A percentile compares a stretch with the other conserved stretches of the same genome.
phyloP scores from a whole-genome alignment of 208 protist species.

The Porcisia hertigi region DNA sequence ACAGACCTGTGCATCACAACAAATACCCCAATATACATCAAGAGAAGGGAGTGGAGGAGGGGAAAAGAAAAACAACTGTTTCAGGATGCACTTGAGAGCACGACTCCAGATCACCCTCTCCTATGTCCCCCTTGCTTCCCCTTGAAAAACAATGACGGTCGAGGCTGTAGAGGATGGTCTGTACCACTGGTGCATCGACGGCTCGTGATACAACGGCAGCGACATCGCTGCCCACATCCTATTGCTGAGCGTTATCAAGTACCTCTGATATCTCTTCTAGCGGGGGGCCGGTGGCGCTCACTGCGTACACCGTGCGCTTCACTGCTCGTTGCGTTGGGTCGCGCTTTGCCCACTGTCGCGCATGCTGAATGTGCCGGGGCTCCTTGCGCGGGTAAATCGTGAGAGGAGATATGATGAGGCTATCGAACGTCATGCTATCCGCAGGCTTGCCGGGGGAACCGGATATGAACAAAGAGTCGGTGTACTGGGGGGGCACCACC shows the following conservation, averaged over 20 bases:
- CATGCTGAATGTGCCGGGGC: not conserved
- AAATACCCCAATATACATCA: no score
- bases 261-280: not conserved
- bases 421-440: no score
- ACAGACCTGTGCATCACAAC: not conserved
- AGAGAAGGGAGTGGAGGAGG: no score
- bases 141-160: not conserved
- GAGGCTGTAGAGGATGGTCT: not conserved
- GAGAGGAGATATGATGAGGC: constrained; percentile 2
- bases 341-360: constrained; percentile 17
- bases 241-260: not conserved
- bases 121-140: not conserved
- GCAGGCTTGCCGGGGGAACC: no score
- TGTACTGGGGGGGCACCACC: not conserved
- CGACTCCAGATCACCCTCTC: not conserved
- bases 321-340: constrained; percentile 23
- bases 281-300: not conserved
- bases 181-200: not conserved
- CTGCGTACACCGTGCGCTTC: constrained; percentile 32
- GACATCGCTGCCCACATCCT: not conserved
- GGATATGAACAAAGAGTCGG: no score
- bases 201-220: not conserved
- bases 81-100: no score
- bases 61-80: no score
- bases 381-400: not conserved